Conservation (phyloP, 2,329 filamentous ascomycete species). For the Sphaerostilbella broomeana region DNA sequence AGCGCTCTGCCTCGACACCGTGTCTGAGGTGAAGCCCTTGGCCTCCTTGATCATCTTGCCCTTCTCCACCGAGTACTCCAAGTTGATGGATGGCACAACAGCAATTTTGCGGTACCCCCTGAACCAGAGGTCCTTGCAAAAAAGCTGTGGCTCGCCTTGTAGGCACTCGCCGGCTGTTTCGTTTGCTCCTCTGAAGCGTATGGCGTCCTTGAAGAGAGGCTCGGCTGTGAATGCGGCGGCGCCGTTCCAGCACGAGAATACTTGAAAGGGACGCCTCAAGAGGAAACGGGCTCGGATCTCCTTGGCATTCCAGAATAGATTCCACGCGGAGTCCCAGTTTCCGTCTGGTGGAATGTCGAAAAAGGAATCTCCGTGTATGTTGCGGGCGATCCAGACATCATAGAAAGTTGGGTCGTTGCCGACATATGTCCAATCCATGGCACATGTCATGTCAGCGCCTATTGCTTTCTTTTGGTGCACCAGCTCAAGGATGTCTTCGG, state of each 20-base stretch:
- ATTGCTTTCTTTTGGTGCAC: slow-evolving; percentile 40
- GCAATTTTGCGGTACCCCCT: slow-evolving; percentile 45
- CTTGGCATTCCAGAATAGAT: slow-evolving; percentile 47
- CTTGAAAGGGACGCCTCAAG: slow-evolving; percentile 44
- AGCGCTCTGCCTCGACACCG: slow-evolving; percentile 22
- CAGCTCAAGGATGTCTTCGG: slow-evolving; percentile 53
- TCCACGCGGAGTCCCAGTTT: slow-evolving; percentile 42
- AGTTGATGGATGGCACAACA: slow-evolving; percentile 47
- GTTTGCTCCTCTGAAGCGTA: slow-evolving; percentile 32
- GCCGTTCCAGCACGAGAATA: slow-evolving; percentile 57
- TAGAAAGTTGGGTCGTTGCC: slow-evolving; percentile 45
- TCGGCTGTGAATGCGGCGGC: slow-evolving; percentile 41
- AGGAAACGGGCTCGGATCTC: slow-evolving; percentile 28
- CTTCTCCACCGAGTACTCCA: slow-evolving; percentile 45
- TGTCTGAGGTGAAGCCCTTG: slow-evolving; percentile 42
- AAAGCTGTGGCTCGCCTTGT: slow-evolving; percentile 48
- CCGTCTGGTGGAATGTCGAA: slow-evolving; percentile 46
- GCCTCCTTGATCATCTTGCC: slow-evolving; percentile 39
- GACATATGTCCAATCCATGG: slow-evolving; percentile 50
- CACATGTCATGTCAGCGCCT: slow-evolving; percentile 50
- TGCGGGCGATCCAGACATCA: slow-evolving; percentile 50
- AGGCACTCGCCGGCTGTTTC: slow-evolving; percentile 37
- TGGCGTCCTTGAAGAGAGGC: slow-evolving; percentile 35
- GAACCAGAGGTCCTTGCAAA: slow-evolving; percentile 52
- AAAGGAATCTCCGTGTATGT: slow-evolving; percentile 47